Evolutionary conservation across 2,329 filamentous ascomycete species (phyloP), one percentile per base, ranked within the genome.

Genomic region (Penicillium nordicum): DNA sequence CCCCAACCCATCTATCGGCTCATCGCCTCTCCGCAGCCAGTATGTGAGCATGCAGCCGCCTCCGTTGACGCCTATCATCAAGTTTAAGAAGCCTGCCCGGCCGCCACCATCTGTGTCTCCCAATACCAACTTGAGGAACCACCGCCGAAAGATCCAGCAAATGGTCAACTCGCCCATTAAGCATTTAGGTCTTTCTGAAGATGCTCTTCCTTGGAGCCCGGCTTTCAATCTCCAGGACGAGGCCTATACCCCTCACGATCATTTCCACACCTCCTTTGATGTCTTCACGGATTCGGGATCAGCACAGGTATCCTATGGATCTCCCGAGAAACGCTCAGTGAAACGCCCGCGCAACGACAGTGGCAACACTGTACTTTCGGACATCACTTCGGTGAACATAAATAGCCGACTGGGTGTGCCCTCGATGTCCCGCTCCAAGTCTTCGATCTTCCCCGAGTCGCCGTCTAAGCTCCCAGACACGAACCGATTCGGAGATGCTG

Each of bases 81-180:
- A 94, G 73, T 88, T 96, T 71, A 91, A 89, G 77, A 82, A 82
- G 53, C 84, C 84, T 37, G 76, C 78, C 16, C 80, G 82, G 54
- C 82, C 84, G 30, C 89, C 84, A 5, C 81, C 89, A 52, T 96
- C 93, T 0, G 88, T 90, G 18, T 97, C 93, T 14, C 93, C 94
- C 2, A 95, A 94, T 70, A 97, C 93, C 10, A 96, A 96, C 69
- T 82, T 97, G 21, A 87, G 88, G 56, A 86, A 94, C 63, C 94
- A 97, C 70, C 89, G 93, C 53, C 87, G 93, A 67, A 88, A 86
- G 63, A 90, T 97, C 60, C 83, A 84, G 57, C 84, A 89, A 63
- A 85, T 96, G 79, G 84, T 96, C 43, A 89, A 90, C 55, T 94
- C 90, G 5, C 91, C 91, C 4, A 79, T 84, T 49, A 79, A 78